phyloP scores from a whole-genome alignment of 106 monocot species.

The Dendrobium officinale region DNA sequence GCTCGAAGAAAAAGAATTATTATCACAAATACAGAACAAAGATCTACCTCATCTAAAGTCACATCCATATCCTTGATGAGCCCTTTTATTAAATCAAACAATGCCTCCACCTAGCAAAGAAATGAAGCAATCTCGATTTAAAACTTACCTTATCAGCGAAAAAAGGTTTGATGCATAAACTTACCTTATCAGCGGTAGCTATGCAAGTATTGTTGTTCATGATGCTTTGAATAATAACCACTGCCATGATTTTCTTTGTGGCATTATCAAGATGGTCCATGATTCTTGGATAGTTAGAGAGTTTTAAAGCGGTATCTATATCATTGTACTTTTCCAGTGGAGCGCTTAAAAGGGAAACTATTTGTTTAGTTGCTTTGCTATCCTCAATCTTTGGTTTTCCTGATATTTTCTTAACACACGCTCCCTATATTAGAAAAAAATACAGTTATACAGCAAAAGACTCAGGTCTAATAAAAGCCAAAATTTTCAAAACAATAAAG shows the following conservation, averaged over 20 bases:
- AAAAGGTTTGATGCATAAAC: neutral
- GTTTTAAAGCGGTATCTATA: slow-evolving; percentile 80
- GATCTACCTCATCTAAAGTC: slow-evolving; percentile 45
- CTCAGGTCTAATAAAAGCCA: neutral
- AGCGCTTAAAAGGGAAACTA: slow-evolving; percentile 90
- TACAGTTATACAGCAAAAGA: neutral
- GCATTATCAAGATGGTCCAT: slow-evolving; percentile 89
- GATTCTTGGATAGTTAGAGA: slow-evolving; percentile 82
- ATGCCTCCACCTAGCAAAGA: slow-evolving; percentile 65
- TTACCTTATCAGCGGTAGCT: slow-evolving; percentile 76
- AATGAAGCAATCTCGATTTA: neutral
- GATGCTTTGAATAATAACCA: slow-evolving; percentile 91
- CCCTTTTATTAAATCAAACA: slow-evolving; percentile 91
- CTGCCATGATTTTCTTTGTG: slow-evolving; percentile 89
- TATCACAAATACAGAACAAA: neutral
- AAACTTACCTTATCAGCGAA: neutral
- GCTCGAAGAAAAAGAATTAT: neutral
- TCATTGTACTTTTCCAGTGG: slow-evolving; percentile 94
- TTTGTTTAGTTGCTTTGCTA: slow-evolving; percentile 78
- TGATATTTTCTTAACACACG: slow-evolving; percentile 86
- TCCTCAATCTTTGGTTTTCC: slow-evolving; percentile 83
- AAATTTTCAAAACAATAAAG: neutral
- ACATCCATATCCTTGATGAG: slow-evolving; percentile 83
- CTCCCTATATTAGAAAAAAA: slow-evolving; percentile 36
- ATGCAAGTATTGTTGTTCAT: slow-evolving; percentile 87